phyloP scores from a whole-genome alignment of 495 filamentous ascomycete species.

The Penicillium crystallinum region DNA sequence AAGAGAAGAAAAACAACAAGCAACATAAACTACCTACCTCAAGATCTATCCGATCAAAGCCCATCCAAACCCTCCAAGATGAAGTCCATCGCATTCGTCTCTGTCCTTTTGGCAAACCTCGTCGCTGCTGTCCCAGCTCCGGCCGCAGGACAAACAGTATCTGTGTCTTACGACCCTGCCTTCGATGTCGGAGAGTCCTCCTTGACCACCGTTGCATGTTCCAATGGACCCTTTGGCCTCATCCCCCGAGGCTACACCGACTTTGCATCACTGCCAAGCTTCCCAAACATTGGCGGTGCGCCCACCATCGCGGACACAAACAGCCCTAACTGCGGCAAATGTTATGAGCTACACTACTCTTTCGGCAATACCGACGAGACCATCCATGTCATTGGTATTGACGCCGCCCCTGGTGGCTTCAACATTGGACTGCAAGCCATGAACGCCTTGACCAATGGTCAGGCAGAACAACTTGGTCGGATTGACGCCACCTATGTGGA shows the following conservation, averaged over 20 bases:
- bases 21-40: neutral
- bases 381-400: slow-evolving; percentile 64
- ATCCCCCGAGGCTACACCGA: slow-evolving; percentile 64
- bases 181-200: slow-evolving; percentile 39
- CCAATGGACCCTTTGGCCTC: slow-evolving; percentile 55
- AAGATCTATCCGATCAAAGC: neutral
- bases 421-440: slow-evolving; percentile 62
- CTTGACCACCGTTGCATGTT: slow-evolving; percentile 56
- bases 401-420: slow-evolving; percentile 55
- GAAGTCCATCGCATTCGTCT: slow-evolving; percentile 20
- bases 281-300: slow-evolving; percentile 59
- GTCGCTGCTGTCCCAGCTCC: slow-evolving; percentile 11
- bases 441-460: slow-evolving; percentile 57
- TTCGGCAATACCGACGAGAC: slow-evolving; percentile 36
- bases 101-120: slow-evolving; percentile 16
- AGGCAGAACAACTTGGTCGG: slow-evolving; percentile 50
- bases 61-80: slow-evolving; percentile 2
- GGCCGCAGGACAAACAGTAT: slow-evolving; percentile 11
- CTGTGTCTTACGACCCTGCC: slow-evolving; percentile 34
- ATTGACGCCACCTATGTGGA: slow-evolving; percentile 46
- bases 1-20: neutral
- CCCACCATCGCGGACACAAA: slow-evolving; percentile 56
- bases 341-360: slow-evolving; percentile 58
- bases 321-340: slow-evolving; percentile 59
- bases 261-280: slow-evolving; percentile 50